Percentiles rank a stretch among this genome's conserved stretches.
Conservation (phyloP, 1,284 basidiomycete species). For the Phellopilus nigrolimitatus region DNA sequence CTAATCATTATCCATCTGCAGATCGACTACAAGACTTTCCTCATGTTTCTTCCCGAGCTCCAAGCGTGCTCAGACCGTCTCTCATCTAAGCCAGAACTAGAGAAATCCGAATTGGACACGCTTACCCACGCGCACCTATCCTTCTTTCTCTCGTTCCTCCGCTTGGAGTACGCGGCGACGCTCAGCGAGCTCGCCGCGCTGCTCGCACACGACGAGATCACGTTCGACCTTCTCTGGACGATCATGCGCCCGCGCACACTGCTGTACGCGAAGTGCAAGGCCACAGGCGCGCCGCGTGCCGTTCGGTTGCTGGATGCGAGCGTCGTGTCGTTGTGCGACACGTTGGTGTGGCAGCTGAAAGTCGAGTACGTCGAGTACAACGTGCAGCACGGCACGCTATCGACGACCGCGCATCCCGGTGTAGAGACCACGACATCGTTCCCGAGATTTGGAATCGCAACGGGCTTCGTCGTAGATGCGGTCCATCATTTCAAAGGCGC, state of each 20-base stretch:
- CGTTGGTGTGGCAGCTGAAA: conserved; percentile 1
- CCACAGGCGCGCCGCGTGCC: conserved; percentile 10
- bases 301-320: conserved; percentile 6
- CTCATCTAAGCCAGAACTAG: neutral
- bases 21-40: conserved; percentile 6
- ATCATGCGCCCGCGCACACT: conserved; percentile 20
- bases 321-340: neutral
- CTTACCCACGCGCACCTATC: conserved; percentile 16
- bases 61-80: neutral
- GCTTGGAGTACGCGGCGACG: conserved; percentile 17
- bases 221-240: conserved; percentile 25
- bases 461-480: neutral
- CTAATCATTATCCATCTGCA: neutral
- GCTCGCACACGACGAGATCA: conserved; percentile 19
- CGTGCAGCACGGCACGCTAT: neutral
- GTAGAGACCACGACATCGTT: too few species aligned
- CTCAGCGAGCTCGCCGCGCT: conserved; percentile 22
- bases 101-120: neutral
- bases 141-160: conserved; percentile 22
- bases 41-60: conserved; percentile 2
- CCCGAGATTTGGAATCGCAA: neutral
- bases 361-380: conserved; percentile 12
- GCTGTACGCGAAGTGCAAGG: conserved; percentile 15
- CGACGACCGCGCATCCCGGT: neutral
- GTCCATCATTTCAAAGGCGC: neutral